Evolutionary conservation across 1,284 basidiomycete genomes (phyloP).

Genomic region (Ganoderma meredithae): DNA sequence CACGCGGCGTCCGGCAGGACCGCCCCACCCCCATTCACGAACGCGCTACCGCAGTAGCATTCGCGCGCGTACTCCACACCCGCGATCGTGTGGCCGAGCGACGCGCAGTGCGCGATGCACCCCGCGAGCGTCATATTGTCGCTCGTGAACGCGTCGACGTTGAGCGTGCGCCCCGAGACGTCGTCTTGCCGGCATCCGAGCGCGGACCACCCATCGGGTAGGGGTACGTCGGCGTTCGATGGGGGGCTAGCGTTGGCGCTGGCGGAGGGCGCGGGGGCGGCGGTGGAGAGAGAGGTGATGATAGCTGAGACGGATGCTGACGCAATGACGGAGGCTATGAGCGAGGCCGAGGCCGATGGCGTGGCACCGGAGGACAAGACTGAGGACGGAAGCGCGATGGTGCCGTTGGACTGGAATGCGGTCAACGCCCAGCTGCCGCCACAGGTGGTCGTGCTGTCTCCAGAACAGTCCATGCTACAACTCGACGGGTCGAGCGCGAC

Average conservation of each 20-base stretch:
- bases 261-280: no score
- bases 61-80: slow-evolving; percentile 38
- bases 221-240: neutral
- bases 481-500: slow-evolving; percentile 16
- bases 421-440: slow-evolving; percentile 36
- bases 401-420: slow-evolving; percentile 26
- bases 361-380: slow-evolving; percentile 9
- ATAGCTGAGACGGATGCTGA: neutral
- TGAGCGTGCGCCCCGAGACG: slow-evolving; percentile 30
- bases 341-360: neutral
- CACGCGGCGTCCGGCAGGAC: slow-evolving; percentile 28
- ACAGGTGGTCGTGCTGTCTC: slow-evolving; percentile 25
- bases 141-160: slow-evolving; percentile 34
- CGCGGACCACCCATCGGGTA: neutral
- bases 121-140: slow-evolving; percentile 31
- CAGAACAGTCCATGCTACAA: slow-evolving; percentile 34
- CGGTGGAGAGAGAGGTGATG: no score
- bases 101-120: slow-evolving; percentile 34
- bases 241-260: neutral
- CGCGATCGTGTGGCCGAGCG: slow-evolving; percentile 33
- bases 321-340: neutral
- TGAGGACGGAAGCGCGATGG: slow-evolving; percentile 4
- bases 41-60: slow-evolving; percentile 38
- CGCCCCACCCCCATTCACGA: slow-evolving; percentile 33
- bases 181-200: slow-evolving; percentile 7